Evolutionary conservation across 2,329 filamentous ascomycete species (phyloP), one percentile per base, ranked within the genome.

Genomic region (Penicillium sp.): DNA sequence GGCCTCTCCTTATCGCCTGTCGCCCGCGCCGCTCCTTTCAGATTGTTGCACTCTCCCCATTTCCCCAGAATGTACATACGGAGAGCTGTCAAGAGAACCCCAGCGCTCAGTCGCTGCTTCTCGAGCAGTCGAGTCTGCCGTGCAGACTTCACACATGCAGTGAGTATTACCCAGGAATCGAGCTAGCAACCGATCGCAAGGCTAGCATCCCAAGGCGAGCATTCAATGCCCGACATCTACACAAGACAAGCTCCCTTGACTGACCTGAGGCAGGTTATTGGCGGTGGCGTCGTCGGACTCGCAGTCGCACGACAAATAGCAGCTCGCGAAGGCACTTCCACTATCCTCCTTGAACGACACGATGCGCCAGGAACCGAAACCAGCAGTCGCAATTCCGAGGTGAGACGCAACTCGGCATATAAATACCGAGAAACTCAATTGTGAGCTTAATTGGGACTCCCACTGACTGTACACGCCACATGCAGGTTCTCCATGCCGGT

Each of bases 381-480:
- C 0, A 92, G 88, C 56, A 90, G 88, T 59, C 86, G 92, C 61
- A 97, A 96, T 77, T 93, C 89, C 67, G 92, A 97, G 81, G 84
- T 84, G 65, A 51, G 58, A 43, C 17, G 26, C 26, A 27, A 12
- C 15, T 13, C 21, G 7, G 26, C 15, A 26, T 29, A 37, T 37
- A n/a, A 21, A 29, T 21, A 8, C 18, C 24, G 41, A 23, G 4
- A 23, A 24, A 3, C 21, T 15, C 30, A 20, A 24, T 2, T 23
- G n/a, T 17, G 36, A 40, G 39, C 39, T 29, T 27, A 20, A 20
- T 27, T 42, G 13, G 17, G 29, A 21, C 39, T n/a, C 12, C 15
- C 15, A 42, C 24, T 42, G 20, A 42, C 15, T 17, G 7, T 20
- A 29, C n/a, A 8, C 26, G 9, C 26, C 7, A 6, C 29, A 18